Percentiles rank a stretch among this genome's conserved stretches.
Evolutionary conservation across 805 yeast species (phyloP).

Genomic region (Zygoascus bituminiphila): DNA sequence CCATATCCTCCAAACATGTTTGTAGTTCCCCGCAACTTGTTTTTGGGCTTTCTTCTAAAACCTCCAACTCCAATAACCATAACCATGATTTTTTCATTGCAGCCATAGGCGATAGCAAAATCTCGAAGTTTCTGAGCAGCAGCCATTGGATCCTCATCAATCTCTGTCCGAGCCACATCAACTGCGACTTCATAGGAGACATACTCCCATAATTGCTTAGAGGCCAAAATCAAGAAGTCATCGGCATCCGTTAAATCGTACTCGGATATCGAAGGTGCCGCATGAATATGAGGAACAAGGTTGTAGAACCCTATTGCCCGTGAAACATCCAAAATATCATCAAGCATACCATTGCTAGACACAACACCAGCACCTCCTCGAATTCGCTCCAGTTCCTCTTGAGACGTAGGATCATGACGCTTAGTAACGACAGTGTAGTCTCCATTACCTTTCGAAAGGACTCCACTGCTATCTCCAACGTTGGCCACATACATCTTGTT

Average conservation of each 20-base stretch:
- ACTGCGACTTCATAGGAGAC: constrained; percentile 80
- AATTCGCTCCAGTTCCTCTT: constrained; percentile 60
- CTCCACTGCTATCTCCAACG: constrained; percentile 82
- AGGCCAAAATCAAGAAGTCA: constrained; percentile 78
- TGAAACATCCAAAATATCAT: constrained; percentile 74
- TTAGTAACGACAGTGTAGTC: constrained; percentile 64
- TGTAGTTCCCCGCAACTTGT: constrained; percentile 6
- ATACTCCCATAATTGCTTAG: constrained; percentile 77
- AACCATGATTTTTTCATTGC: constrained; percentile 67
- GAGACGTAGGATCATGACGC: constrained; percentile 75
- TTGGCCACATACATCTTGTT: constrained; percentile 70
- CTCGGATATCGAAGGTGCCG: constrained; percentile 73
- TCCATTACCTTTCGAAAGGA: constrained; percentile 73
- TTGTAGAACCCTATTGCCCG: constrained; percentile 89
- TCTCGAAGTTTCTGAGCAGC: constrained; percentile 94
- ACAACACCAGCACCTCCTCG: constrained; percentile 90
- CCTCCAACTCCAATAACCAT: constrained; percentile 58
- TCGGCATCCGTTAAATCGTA: constrained; percentile 57
- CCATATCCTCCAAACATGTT: constrained; percentile 4
- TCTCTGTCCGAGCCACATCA: constrained; percentile 74
- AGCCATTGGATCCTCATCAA: constrained; percentile 60
- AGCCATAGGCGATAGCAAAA: constrained; percentile 89
- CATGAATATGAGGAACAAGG: constrained; percentile 77
- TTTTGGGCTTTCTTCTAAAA: constrained; percentile 12
- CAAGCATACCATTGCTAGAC: constrained; percentile 73